Evolutionary conservation across 805 yeast species (phyloP).

Genomic region (Schizosaccharomyces osmophilus): DNA sequence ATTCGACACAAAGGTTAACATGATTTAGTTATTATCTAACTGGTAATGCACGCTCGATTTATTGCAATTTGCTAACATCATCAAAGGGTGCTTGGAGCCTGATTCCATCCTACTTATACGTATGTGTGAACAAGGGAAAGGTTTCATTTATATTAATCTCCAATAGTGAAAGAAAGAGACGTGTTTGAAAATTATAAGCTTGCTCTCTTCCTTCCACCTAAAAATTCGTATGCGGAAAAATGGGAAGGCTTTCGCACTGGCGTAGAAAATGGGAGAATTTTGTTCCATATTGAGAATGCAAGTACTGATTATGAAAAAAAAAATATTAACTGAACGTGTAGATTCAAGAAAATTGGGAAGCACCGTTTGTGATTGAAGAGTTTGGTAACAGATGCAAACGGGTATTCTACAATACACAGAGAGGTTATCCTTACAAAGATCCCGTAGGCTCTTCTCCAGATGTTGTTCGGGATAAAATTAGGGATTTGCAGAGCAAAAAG

Average conservation of each 20-base stretch:
- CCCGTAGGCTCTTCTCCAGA: not conserved
- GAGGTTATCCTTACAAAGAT: not conserved
- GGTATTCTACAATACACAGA: not conserved
- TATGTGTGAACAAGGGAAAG: not conserved
- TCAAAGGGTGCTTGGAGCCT: not conserved
- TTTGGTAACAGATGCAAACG: not conserved
- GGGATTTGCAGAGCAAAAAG: not conserved
- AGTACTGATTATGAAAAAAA: not conserved
- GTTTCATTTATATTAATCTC: slow-evolving; percentile 5
- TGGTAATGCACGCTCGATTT: not conserved
- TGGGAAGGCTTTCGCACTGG: slow-evolving; percentile 96
- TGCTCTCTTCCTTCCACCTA: slow-evolving; percentile 75
- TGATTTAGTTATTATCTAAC: not conserved
- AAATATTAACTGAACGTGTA: not conserved
- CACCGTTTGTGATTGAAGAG: not conserved
- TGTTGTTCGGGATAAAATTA: not conserved
- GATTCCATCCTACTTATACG: not conserved
- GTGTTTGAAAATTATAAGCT: slow-evolving; percentile 13
- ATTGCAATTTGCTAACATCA: not conserved
- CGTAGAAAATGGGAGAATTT: slow-evolving; percentile 49
- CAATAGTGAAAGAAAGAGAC: not conserved
- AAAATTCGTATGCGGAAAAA: slow-evolving; percentile 49
- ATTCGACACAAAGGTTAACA: not conserved
- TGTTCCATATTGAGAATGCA: slow-evolving; percentile 69
- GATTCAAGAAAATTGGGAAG: not conserved